Percentiles rank a stretch among this genome's conserved stretches.
Conservation (phyloP, 768 basidiomycete species). For the Gautieria morchelliformis region DNA sequence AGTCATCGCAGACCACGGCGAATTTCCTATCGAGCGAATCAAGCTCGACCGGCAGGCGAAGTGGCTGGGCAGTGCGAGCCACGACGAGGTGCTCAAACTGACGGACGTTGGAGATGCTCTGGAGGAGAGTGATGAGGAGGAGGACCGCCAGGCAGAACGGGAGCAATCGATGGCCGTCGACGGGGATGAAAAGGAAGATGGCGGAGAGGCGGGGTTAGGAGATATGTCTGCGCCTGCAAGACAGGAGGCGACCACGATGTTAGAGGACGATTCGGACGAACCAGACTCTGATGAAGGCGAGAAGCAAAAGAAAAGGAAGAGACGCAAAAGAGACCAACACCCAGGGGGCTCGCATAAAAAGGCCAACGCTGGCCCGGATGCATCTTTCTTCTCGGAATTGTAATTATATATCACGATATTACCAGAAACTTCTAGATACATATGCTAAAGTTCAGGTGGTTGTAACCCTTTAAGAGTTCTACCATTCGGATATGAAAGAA, state of each 20-base stretch:
- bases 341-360: background rate
- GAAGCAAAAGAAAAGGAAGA: background rate
- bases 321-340: constrained; percentile 6
- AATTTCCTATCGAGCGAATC: constrained; percentile 86
- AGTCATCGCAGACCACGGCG: constrained; percentile 84
- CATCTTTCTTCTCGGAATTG: constrained; percentile 6
- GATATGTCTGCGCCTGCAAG: background rate
- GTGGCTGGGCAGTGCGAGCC: constrained; percentile 91
- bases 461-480: background rate
- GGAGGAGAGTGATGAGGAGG: constrained; percentile 38
- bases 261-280: constrained; percentile 1
- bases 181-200: constrained; percentile 21
- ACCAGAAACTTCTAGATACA: background rate
- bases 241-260: background rate
- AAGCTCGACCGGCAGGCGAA: constrained; percentile 54
- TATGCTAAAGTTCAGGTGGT: background rate
- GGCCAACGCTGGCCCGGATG: background rate
- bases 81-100: constrained; percentile 78
- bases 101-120: constrained; percentile 79
- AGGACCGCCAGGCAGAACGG: constrained; percentile 23
- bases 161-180: constrained; percentile 25
- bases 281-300: background rate
- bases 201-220: constrained; percentile 14
- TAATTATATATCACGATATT: background rate
- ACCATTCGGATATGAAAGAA: background rate